These are phyloP conservation scores for Melanomma pulvis-pyrius DNA, from an alignment of 495 filamentous ascomycete species.

Conservation along the genomic window DNA sequence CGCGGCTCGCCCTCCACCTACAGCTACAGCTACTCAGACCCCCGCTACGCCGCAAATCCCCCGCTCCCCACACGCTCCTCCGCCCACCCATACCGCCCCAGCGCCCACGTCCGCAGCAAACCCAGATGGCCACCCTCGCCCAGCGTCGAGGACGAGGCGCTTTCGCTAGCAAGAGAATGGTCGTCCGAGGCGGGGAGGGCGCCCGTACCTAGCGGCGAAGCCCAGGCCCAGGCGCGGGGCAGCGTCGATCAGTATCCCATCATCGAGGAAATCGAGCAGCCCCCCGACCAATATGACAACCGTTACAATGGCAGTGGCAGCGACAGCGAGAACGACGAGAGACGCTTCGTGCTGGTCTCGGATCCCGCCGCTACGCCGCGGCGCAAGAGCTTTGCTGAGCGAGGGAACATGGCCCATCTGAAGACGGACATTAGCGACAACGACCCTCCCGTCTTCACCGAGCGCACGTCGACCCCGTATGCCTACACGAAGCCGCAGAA, in stretches of 20 bases:
- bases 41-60: slow-evolving; percentile 32
- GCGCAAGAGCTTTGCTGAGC: slow-evolving; percentile 36
- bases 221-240: slow-evolving; percentile 39
- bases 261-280: slow-evolving; percentile 40
- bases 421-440: slow-evolving; percentile 39
- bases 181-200: slow-evolving; percentile 5
- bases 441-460: slow-evolving; percentile 36
- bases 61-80: slow-evolving; percentile 32
- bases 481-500: slow-evolving; percentile 40
- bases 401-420: slow-evolving; percentile 38
- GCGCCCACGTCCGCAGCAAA: slow-evolving; percentile 22
- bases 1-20: slow-evolving; percentile 10
- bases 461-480: slow-evolving; percentile 44
- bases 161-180: slow-evolving; percentile 42
- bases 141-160: slow-evolving; percentile 45
- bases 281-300: neutral
- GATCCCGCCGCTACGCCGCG: slow-evolving; percentile 22
- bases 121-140: slow-evolving; percentile 43
- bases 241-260: slow-evolving; percentile 49
- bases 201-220: slow-evolving; percentile 1
- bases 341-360: slow-evolving; percentile 40
- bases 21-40: slow-evolving; percentile 37
- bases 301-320: neutral
- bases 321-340: slow-evolving; percentile 30
- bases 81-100: slow-evolving; percentile 10